Base-by-base conservation (phyloP, 495 filamentous ascomycete species). In the Acidiella bohemica region DNA sequence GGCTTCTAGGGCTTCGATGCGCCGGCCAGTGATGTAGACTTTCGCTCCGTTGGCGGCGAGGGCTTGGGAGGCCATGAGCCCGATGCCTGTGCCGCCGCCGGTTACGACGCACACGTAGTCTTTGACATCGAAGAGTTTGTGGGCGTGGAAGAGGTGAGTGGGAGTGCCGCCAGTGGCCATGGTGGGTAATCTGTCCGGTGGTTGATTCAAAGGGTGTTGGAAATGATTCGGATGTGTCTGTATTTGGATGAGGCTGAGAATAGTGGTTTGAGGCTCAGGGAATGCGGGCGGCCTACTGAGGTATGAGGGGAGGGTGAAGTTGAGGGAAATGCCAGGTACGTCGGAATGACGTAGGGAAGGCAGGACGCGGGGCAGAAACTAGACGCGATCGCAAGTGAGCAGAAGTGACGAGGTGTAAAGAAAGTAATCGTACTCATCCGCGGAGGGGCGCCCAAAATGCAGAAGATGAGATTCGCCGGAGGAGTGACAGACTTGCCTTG, bases 61-160 rank as follows among this genome's bases (percentile, higher is more conserved):
- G 2, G 57, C 58, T 37, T 65, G 62, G 23, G 59, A 49, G 20
- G 61, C 51, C 62, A 65, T 65, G 34, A 65, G 47, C 10, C 62
- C 62, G 36, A 65, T 65, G 18, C 61, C 61, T 18, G 49, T 39
- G 6, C 55, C 55, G 11, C 42, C 42, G 18, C 42, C 73, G n/a
- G 72, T 76, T 2, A 78, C 63, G 5, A 81, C 65, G 36, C 73
- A 75, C 14, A 80, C 73, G 50, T 70, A 69, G 41, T 66, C 73
- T 44, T 73, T 68, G 29, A 76, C 65, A 27, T 67, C 63, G 58
- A 81, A 81, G 27, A 80, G 67, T 32, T 68, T 66, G 36, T 66
- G 55, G 32, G 65, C 63, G 44, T 65, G 59, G 41, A 77, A 61
- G 41, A 70, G 57, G 21, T 47, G 33, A 13, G 55, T 58, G 28